Percentiles rank a stretch among this genome's conserved stretches.
These are phyloP conservation scores for Fusarium sp. DNA, from an alignment of 2,329 filamentous ascomycete species.

Conservation along the genomic window DNA sequence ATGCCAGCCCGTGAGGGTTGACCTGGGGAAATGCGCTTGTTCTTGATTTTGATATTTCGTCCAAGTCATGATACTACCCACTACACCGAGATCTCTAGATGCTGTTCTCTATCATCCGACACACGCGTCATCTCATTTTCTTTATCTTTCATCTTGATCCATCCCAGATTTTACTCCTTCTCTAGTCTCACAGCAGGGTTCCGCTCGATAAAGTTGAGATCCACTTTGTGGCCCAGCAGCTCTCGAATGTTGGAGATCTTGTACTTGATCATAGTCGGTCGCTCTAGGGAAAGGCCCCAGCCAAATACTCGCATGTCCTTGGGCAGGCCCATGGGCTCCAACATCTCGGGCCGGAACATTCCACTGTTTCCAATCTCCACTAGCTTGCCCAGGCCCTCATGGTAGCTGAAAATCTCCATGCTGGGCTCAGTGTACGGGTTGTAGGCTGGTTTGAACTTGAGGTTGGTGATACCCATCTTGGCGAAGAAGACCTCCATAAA, in stretches of 20 bases:
- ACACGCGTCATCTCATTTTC: constrained; percentile 2
- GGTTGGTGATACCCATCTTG: constrained; percentile 87
- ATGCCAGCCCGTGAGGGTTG: too few species aligned
- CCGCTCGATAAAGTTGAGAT: constrained; percentile 88
- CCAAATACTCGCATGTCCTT: constrained; percentile 94
- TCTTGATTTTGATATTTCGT: constrained; percentile 32
- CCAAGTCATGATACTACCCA: constrained; percentile 34
- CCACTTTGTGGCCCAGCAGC: constrained; percentile 92
- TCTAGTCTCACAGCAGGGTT: constrained; percentile 92
- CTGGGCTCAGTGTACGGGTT: constrained; percentile 95
- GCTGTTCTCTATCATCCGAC: constrained; percentile 8
- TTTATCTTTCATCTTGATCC: constrained; percentile 3
- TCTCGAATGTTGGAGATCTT: constrained; percentile 90
- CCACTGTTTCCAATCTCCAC: constrained; percentile 98
- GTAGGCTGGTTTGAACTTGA: constrained; percentile 97
- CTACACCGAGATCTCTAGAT: constrained; percentile 27
- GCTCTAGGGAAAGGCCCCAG: constrained; percentile 89
- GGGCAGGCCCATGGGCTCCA: constrained; percentile 92
- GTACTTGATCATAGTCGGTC: constrained; percentile 98
- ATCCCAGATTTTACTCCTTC: constrained; percentile 67
- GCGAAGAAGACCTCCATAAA: constrained; percentile 95
- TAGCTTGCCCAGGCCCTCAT: constrained; percentile 87
- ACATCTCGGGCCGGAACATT: constrained; percentile 99
- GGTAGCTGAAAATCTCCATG: constrained; percentile 98
- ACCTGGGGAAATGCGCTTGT: constrained; percentile 7